Percentiles rank a stretch among this genome's conserved stretches.
These are phyloP conservation scores for Astragalus glycyphyllos DNA, from an alignment of 306 rosid species.

Conservation along the genomic window DNA sequence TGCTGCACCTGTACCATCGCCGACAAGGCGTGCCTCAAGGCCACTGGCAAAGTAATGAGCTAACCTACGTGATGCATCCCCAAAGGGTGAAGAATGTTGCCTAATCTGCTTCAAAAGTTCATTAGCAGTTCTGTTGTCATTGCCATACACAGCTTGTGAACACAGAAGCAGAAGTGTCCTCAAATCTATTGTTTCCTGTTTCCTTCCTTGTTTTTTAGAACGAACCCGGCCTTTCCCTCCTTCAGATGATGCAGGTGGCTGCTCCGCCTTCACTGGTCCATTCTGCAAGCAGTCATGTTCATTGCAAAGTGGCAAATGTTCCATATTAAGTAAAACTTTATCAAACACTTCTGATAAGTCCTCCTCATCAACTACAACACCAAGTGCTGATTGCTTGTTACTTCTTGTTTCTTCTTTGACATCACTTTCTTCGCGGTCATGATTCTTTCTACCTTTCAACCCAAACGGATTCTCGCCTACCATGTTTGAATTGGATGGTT, in stretches of 20 bases:
- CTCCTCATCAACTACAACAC: slow-evolving; percentile 43
- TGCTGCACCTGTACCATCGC: slow-evolving; percentile 55
- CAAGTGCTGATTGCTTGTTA: slow-evolving; percentile 54
- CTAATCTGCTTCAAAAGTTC: slow-evolving; percentile 68
- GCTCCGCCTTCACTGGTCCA: slow-evolving; percentile 9
- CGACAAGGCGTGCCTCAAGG: slow-evolving; percentile 71
- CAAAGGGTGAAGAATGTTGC: slow-evolving; percentile 66
- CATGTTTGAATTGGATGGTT: not conserved
- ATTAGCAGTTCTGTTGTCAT: slow-evolving; percentile 58
- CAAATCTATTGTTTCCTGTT: slow-evolving; percentile 63
- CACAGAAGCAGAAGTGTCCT: slow-evolving; percentile 61
- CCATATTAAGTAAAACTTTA: slow-evolving; percentile 45
- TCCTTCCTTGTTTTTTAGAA: slow-evolving; percentile 44
- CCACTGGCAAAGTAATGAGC: slow-evolving; percentile 73
- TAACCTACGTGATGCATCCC: slow-evolving; percentile 71
- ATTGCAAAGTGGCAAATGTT: slow-evolving; percentile 29
- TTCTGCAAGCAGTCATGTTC: not conserved
- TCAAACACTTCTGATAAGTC: slow-evolving; percentile 60
- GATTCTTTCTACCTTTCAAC: slow-evolving; percentile 52
- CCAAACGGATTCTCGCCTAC: slow-evolving; percentile 40
- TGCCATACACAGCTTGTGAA: slow-evolving; percentile 66
- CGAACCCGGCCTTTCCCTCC: slow-evolving; percentile 44
- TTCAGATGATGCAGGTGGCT: slow-evolving; percentile 16
- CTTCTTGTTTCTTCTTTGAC: slow-evolving; percentile 50
- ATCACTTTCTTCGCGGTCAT: slow-evolving; percentile 40